Base-by-base conservation (phyloP, 148 eudicot genomes). In the Vaccinium myrtillus region DNA sequence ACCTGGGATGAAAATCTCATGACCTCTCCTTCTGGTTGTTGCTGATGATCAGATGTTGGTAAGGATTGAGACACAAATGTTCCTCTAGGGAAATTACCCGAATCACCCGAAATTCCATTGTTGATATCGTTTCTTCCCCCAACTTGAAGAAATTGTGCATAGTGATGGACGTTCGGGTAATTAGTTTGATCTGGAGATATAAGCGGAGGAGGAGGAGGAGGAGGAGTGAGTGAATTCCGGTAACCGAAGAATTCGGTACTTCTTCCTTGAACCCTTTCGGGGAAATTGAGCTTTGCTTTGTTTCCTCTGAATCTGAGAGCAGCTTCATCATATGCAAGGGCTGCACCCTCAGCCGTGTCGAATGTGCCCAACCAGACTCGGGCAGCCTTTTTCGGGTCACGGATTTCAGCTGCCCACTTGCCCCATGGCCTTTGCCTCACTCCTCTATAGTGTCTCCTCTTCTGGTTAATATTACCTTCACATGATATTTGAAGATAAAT, bases 361-460 rank as follows among this genome's bases (percentile, higher is more conserved):
- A 94, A 94, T 50, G 97, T 94, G 51, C 97, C 97, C 67, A 94
- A 84, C 97, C 97, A 94, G 8, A 94, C 94, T 27, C 97, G 86
- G 12, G 94, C 94, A 0, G 97, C 97, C 25, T 92, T 94, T 84
- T 92, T 94, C 12, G 97, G 97, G 80, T 94, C 97, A 16, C 96
- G 71, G 12, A 93, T 93, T 77, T 93, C 96, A 0, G 94, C 94
- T 5, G 94, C 96, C 96, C 96, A 93, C 90, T 93, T 93, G 0
- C 96, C 96, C 94, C 96, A 92, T 10, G 96, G 96, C 32, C 96
- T 56, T 46, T 92, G 97, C 7, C 97, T 87, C 18, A 94, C 94
- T 86, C 97, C 97, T 61, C 97, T 89, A 88, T 94, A 94, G 61
- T 88, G 88, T 30, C 92, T 85, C 58, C 89, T 88, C 50, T 89